A percentile compares a stretch with the other conserved stretches of the same genome.
phyloP scores from a whole-genome alignment of 805 yeast genomes.

The Saccharomyces jurei region DNA sequence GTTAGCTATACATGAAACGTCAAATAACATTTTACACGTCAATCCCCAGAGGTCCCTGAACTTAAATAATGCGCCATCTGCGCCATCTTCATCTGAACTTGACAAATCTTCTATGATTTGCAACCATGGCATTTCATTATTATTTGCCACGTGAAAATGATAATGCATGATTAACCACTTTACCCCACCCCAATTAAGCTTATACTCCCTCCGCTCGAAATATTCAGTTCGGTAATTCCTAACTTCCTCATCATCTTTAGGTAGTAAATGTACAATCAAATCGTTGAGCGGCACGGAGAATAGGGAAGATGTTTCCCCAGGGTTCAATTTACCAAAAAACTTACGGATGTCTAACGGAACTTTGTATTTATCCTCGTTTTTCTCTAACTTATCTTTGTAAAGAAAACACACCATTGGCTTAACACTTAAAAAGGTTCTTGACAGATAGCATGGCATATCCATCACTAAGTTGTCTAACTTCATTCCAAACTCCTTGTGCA shows the following conservation, averaged over 20 bases:
- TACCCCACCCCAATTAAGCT: slow-evolving; percentile 62
- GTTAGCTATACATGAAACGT: slow-evolving; percentile 51
- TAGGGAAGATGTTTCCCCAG: slow-evolving; percentile 67
- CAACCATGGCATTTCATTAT: slow-evolving; percentile 55
- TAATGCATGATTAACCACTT: slow-evolving; percentile 59
- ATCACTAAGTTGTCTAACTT: slow-evolving; percentile 48
- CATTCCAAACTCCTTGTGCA: slow-evolving; percentile 43
- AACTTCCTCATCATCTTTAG: slow-evolving; percentile 3
- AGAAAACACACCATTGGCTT: slow-evolving; percentile 70
- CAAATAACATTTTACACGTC: slow-evolving; percentile 72
- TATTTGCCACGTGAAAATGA: slow-evolving; percentile 48
- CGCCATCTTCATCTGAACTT: slow-evolving; percentile 41
- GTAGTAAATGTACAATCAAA: slow-evolving; percentile 31
- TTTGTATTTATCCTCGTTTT: slow-evolving; percentile 19
- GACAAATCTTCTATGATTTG: slow-evolving; percentile 52
- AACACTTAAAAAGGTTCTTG: slow-evolving; percentile 76
- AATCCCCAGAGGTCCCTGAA: slow-evolving; percentile 76
- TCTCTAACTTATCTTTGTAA: slow-evolving; percentile 25
- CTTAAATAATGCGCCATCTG: slow-evolving; percentile 20
- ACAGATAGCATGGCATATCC: slow-evolving; percentile 68
- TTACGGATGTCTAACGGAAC: slow-evolving; percentile 27
- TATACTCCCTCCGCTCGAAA: slow-evolving; percentile 24
- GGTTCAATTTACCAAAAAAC: slow-evolving; percentile 45
- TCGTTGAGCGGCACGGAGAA: slow-evolving; percentile 66
- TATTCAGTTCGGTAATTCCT: slow-evolving; percentile 26